Evolutionary conservation across 2,329 filamentous ascomycete genomes (phyloP).

Genomic region (Elsinoe arachidis): DNA sequence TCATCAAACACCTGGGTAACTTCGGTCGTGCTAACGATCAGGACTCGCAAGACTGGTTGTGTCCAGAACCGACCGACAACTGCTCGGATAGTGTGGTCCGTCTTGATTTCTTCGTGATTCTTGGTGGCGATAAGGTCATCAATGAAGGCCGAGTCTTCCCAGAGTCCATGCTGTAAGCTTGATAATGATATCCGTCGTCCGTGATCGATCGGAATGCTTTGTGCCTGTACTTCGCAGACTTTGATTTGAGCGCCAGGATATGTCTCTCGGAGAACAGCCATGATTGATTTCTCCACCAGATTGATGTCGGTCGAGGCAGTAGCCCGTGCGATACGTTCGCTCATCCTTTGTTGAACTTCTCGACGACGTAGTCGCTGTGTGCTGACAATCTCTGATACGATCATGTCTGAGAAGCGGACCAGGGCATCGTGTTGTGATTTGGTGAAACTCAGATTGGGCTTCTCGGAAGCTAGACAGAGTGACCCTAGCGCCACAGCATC

Average conservation of each 20-base stretch:
- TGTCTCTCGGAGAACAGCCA: conserved; percentile 24
- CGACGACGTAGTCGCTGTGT: conserved; percentile 32
- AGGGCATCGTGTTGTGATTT: conserved; percentile 27
- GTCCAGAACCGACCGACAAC: conserved; percentile 32
- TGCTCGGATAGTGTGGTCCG: conserved; percentile 29
- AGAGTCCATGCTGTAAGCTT: conserved; percentile 33
- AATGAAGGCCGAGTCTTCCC: conserved; percentile 37
- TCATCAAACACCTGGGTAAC: conserved; percentile 40
- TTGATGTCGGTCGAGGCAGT: conserved; percentile 12
- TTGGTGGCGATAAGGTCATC: conserved; percentile 31
- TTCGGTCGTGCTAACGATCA: conserved; percentile 35
- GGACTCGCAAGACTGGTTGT: conserved; percentile 25
- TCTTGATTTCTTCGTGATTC: conserved; percentile 28
- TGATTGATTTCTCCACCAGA: conserved; percentile 23
- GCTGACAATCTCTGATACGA: conserved; percentile 36
- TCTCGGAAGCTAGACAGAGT: conserved; percentile 36
- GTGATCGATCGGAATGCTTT: conserved; percentile 22
- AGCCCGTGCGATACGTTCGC: conserved; percentile 28
- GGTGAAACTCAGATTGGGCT: conserved; percentile 26
- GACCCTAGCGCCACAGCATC: conserved; percentile 35
- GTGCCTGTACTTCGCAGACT: conserved; percentile 23
- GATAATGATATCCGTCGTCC: conserved; percentile 22
- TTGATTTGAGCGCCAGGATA: conserved; percentile 30
- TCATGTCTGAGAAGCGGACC: conserved; percentile 32
- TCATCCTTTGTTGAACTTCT: conserved; percentile 32